Conservation (phyloP, 805 yeast species). For the Clavispora asparagi region DNA sequence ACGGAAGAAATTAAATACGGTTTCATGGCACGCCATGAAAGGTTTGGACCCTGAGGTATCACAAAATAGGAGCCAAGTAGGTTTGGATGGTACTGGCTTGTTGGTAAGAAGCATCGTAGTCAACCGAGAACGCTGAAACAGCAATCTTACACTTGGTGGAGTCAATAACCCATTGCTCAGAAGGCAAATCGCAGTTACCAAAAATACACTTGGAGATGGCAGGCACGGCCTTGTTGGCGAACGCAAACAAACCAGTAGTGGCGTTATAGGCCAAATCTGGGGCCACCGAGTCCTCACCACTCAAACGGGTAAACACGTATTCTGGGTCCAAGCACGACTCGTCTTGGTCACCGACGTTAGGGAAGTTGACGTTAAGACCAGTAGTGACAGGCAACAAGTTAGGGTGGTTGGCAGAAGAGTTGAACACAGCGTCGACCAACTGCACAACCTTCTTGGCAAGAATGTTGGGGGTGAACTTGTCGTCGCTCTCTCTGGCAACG, state of each 20-base stretch:
- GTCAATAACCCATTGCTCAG: conserved; percentile 20
- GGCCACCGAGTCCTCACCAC: conserved; percentile 34
- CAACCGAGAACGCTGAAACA: conserved; percentile 45
- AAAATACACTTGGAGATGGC: conserved; percentile 37
- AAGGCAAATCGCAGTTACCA: conserved; percentile 20
- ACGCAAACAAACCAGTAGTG: conserved; percentile 26
- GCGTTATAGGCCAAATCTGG: conserved; percentile 34
- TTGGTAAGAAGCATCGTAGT: conserved; percentile 34
- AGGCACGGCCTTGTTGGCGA: conserved; percentile 15
- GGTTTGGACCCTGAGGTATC: background rate
- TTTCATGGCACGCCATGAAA: background rate
- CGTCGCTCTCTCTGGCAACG: conserved; percentile 13
- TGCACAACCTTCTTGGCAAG: conserved; percentile 22
- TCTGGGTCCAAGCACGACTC: conserved; percentile 36
- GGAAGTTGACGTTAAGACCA: conserved; percentile 24
- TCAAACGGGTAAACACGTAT: conserved; percentile 41
- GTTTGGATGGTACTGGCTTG: conserved; percentile 11
- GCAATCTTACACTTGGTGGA: conserved; percentile 35
- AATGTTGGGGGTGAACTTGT: conserved; percentile 20
- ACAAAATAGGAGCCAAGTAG: conserved; percentile 12
- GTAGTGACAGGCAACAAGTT: conserved; percentile 16
- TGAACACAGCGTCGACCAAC: conserved; percentile 16
- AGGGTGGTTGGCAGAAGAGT: conserved; percentile 11
- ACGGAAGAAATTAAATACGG: background rate
- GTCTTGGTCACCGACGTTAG: conserved; percentile 12